Conservation (phyloP, 2,329 filamentous ascomycete genomes). For the Sporothrix globosa region DNA sequence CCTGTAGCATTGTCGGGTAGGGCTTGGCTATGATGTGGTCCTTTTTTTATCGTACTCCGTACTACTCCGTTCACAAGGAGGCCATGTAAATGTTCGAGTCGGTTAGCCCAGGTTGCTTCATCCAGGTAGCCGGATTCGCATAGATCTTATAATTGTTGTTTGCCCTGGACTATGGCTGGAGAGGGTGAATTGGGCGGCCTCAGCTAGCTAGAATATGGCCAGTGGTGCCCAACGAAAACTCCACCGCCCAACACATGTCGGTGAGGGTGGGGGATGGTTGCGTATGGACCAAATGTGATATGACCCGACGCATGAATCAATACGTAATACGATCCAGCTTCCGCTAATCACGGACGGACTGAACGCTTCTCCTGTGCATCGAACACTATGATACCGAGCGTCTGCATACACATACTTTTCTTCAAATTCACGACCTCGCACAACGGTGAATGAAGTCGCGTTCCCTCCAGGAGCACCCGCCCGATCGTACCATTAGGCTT, state of each 20-base stretch:
- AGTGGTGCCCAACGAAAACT: background rate
- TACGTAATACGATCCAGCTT: background rate
- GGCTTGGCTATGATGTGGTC: background rate
- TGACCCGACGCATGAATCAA: background rate
- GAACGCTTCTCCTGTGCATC: too few relatives aligned
- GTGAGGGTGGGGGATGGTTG: background rate
- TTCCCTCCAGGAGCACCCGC: background rate
- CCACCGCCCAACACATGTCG: background rate
- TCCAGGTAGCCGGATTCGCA: background rate
- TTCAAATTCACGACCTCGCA: too few relatives aligned
- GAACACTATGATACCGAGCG: too few relatives aligned
- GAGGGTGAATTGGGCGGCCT: conserved; percentile 14
- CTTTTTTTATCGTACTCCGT: background rate
- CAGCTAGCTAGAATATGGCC: background rate
- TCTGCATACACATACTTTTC: too few relatives aligned
- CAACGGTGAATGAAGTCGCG: background rate
- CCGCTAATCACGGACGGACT: too few relatives aligned
- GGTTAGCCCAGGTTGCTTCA: background rate
- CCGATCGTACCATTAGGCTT: background rate
- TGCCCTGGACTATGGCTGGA: background rate
- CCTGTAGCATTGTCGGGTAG: background rate
- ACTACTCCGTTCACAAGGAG: background rate
- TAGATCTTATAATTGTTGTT: too few relatives aligned
- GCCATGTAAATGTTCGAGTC: too few relatives aligned
- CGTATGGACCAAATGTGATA: background rate